Evolutionary conservation across 2,329 filamentous ascomycete species (phyloP).

Genomic region (Bimuria novae-zelandiae): DNA sequence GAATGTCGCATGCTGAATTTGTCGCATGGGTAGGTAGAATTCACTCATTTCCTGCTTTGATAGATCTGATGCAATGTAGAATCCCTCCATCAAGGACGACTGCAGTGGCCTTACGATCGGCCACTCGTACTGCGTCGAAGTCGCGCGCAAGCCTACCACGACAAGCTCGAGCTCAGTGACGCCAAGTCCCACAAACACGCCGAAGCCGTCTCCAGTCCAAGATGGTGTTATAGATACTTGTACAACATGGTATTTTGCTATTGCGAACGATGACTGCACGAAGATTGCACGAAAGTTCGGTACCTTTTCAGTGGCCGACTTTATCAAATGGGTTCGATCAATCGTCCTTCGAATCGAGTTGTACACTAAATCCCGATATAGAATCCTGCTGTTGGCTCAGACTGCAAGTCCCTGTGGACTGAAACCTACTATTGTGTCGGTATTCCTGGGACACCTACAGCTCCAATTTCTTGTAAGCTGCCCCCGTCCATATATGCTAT

Average conservation of each 20-base stretch:
- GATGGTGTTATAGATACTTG: not conserved
- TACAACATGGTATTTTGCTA: not conserved
- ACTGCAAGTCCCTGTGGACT: not conserved
- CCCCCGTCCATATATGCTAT: not conserved
- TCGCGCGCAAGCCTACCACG: slow-evolving; percentile 7
- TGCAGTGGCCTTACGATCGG: slow-evolving; percentile 19
- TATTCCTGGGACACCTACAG: not conserved
- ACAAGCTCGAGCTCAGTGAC: not conserved
- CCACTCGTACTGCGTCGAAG: slow-evolving; percentile 22
- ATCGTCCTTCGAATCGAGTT: not conserved
- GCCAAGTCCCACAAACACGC: not conserved
- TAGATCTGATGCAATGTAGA: slow-evolving; percentile 7
- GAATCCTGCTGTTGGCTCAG: not conserved
- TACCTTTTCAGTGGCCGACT: not conserved
- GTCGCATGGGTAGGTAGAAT: slow-evolving; percentile 12
- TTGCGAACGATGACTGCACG: not conserved
- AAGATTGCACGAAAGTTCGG: not conserved
- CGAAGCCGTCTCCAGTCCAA: not conserved
- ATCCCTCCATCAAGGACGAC: slow-evolving; percentile 15
- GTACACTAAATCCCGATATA: not conserved
- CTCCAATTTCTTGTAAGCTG: not conserved
- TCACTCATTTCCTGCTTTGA: not conserved
- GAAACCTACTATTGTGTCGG: not conserved
- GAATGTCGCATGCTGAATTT: slow-evolving; percentile 15
- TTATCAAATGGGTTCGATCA: not conserved